Evolutionary conservation across 2,329 filamentous ascomycete genomes (phyloP).

Genomic region (Monosporascus sp.): DNA sequence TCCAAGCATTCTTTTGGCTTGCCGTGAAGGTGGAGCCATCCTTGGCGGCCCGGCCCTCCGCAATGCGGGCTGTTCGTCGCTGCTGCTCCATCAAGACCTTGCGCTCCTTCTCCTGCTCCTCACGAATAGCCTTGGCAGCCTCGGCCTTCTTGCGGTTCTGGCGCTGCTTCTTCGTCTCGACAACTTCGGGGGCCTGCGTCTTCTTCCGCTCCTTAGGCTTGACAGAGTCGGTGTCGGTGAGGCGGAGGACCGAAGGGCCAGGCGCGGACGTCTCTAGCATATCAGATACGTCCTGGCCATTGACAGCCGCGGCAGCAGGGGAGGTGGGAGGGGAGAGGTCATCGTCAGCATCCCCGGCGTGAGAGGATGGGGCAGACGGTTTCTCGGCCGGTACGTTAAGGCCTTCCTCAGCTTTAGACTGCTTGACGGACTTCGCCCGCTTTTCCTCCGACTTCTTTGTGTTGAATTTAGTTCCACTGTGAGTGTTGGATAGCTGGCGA

Average conservation of each 20-base stretch:
- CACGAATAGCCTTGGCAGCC: conserved; percentile 66
- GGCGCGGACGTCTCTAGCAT: conserved; percentile 75
- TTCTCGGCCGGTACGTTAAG: conserved; percentile 39
- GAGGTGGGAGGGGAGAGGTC: conserved; percentile 68
- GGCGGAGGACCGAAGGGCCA: conserved; percentile 69
- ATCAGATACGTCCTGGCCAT: conserved; percentile 71
- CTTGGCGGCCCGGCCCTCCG: conserved; percentile 77
- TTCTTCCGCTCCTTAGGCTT: conserved; percentile 59
- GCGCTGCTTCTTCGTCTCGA: conserved; percentile 90
- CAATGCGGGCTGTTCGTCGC: conserved; percentile 72
- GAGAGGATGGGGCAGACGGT: conserved; percentile 61
- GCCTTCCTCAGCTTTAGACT: conserved; percentile 54
- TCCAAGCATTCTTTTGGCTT: conserved; percentile 36
- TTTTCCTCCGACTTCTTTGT: conserved; percentile 54
- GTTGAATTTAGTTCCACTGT: conserved; percentile 61
- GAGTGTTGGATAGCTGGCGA: conserved; percentile 63
- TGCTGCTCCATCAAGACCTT: conserved; percentile 76
- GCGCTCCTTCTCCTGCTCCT: conserved; percentile 74
- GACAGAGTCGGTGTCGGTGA: conserved; percentile 62
- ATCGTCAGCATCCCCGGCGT: conserved; percentile 73
- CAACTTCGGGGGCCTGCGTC: conserved; percentile 55
- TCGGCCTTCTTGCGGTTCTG: conserved; percentile 89
- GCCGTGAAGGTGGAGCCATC: conserved; percentile 63
- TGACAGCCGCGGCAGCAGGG: conserved; percentile 52
- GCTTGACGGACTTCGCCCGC: conserved; percentile 65